These are phyloP conservation scores for Podosphaera fusca DNA, from an alignment of 2,329 filamentous ascomycete genomes.

Conservation along the genomic window DNA sequence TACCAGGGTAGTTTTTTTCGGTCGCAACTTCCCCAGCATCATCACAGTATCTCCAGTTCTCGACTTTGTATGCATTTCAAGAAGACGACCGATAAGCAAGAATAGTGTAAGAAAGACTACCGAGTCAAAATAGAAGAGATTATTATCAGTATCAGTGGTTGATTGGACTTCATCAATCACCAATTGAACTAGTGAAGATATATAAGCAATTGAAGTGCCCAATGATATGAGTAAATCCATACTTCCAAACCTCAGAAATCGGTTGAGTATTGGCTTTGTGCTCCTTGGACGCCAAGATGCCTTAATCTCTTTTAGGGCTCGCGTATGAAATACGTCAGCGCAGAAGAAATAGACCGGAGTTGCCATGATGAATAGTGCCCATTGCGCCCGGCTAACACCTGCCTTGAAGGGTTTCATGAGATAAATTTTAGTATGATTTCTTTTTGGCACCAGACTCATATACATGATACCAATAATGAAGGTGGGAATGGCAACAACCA, in stretches of 20 bases:
- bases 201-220: conserved; percentile 69
- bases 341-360: conserved; percentile 75
- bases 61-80: conserved; percentile 80
- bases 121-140: conserved; percentile 64
- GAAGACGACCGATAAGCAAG: conserved; percentile 47
- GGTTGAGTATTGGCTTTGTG: conserved; percentile 43
- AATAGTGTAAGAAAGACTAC: conserved; percentile 85
- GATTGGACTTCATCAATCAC: conserved; percentile 24
- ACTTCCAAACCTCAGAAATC: conserved; percentile 83
- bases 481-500: conserved; percentile 52
- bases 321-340: conserved; percentile 62
- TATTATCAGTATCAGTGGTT: conserved; percentile 20
- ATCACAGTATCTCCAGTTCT: conserved; percentile 73
- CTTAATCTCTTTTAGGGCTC: conserved; percentile 25
- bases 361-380: conserved; percentile 57
- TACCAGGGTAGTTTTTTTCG: conserved; percentile 51
- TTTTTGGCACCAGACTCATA: conserved; percentile 53
- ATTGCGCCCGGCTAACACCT: conserved; percentile 54
- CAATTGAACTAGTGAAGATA: conserved; percentile 60
- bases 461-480: conserved; percentile 77
- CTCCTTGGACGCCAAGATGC: conserved; percentile 59
- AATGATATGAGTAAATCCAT: conserved; percentile 90
- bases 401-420: conserved; percentile 30
- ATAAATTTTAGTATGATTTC: conserved; percentile 34
- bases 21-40: conserved; percentile 53